Evolutionary conservation across 2,329 filamentous ascomycete species (phyloP).

Genomic region (Ophiocordyceps camponoti-leonardi): DNA sequence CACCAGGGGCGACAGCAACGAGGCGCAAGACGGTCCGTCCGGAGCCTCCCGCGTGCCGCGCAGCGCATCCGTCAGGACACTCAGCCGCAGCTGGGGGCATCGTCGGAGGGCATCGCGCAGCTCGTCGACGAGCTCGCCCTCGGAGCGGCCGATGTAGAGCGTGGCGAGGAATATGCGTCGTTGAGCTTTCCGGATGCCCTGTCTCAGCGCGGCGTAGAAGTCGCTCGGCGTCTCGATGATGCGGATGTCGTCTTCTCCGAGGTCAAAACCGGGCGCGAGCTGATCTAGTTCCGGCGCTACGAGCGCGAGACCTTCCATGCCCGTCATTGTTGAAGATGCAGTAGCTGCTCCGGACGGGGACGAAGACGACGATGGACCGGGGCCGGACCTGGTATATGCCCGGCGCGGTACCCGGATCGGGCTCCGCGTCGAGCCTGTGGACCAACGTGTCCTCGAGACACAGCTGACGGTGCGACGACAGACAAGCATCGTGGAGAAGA

Average conservation of each 20-base stretch:
- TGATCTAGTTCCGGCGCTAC: slow-evolving; percentile 62
- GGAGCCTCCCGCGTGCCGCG: slow-evolving; percentile 85
- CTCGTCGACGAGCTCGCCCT: slow-evolving; percentile 71
- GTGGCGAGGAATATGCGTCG: slow-evolving; percentile 83
- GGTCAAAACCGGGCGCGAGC: slow-evolving; percentile 78
- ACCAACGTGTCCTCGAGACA: not conserved
- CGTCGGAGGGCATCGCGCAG: slow-evolving; percentile 56
- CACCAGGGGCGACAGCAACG: slow-evolving; percentile 69
- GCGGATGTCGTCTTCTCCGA: slow-evolving; percentile 62
- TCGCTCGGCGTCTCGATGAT: slow-evolving; percentile 69
- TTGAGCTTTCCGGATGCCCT: slow-evolving; percentile 59
- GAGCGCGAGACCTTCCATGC: slow-evolving; percentile 27
- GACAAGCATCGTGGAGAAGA: not conserved
- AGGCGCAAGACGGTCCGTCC: slow-evolving; percentile 61
- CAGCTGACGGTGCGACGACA: not conserved
- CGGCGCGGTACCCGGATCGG: not conserved
- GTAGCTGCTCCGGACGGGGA: not conserved
- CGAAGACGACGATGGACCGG: not conserved
- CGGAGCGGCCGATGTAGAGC: slow-evolving; percentile 86
- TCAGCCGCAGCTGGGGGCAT: slow-evolving; percentile 65
- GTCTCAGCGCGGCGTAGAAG: slow-evolving; percentile 78
- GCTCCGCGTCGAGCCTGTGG: not conserved
- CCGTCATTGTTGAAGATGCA: slow-evolving; percentile 3
- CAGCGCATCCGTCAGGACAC: slow-evolving; percentile 79
- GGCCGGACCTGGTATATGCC: not conserved